Percentiles rank a stretch among this genome's conserved stretches.
Conservation (phyloP, 768 basidiomycete genomes). For the Tricholoma terreum region DNA sequence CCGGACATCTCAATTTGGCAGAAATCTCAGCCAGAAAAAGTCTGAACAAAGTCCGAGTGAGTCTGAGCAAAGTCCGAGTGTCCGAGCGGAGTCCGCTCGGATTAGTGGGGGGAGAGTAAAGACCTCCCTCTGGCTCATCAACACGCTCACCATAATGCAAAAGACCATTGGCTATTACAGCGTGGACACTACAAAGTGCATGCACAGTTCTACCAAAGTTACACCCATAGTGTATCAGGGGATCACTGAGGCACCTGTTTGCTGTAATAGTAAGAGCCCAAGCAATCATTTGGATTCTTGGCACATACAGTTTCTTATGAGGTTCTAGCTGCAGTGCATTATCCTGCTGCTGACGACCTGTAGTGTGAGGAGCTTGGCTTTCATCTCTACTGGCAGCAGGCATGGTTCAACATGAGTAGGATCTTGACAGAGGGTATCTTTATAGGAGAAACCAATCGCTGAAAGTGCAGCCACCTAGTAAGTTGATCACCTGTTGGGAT, state of each 20-base stretch:
- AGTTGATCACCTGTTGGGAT: no score
- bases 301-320: neutral
- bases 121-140: constrained; percentile 12
- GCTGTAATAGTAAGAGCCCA: neutral
- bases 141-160: constrained; percentile 6
- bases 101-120: no score
- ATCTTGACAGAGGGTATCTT: no score
- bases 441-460: no score
- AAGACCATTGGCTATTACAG: constrained; percentile 12
- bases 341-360: neutral
- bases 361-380: neutral
- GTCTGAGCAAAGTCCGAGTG: no score
- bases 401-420: no score
- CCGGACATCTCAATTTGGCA: no score
- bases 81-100: no score
- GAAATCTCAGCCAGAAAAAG: no score
- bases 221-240: constrained; percentile 14
- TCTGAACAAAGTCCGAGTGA: no score
- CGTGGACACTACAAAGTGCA: constrained; percentile 18
- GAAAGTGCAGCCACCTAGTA: no score
- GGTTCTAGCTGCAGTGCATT: neutral
- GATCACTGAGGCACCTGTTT: neutral
- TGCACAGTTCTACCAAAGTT: constrained; percentile 19
- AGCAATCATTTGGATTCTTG: neutral
- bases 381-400: no score